A percentile compares a stretch with the other conserved stretches of the same genome.
phyloP scores from a whole-genome alignment of 2,329 filamentous ascomycete species.

The Tolypocladium endophyticum region DNA sequence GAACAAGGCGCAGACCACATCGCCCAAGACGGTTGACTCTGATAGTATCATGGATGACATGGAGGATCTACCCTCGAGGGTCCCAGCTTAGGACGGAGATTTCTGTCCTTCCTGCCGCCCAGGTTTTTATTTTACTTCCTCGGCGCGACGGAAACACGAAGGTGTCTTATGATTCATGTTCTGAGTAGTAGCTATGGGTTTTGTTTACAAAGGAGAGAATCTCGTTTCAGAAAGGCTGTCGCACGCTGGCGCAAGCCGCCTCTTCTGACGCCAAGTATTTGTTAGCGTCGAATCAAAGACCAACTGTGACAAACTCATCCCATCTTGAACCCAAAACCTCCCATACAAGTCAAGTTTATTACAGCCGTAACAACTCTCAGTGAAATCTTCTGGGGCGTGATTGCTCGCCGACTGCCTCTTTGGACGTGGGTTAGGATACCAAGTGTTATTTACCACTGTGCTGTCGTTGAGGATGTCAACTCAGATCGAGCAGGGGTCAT shows the following conservation, averaged over 20 bases:
- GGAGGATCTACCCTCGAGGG: constrained; percentile 27
- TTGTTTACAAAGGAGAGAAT: background rate
- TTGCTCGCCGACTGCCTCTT: too few species aligned
- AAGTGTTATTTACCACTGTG: too few species aligned
- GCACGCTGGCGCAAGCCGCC: background rate
- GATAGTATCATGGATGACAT: constrained; percentile 32
- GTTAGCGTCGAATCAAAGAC: too few species aligned
- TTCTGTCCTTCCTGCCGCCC: background rate
- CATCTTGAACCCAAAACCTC: too few species aligned
- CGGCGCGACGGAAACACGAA: background rate
- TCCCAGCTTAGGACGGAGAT: background rate
- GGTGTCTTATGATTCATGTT: background rate
- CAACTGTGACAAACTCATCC: too few species aligned
- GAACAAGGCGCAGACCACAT: background rate
- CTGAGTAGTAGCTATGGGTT: background rate
- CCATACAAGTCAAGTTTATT: too few species aligned
- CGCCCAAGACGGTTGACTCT: constrained; percentile 10
- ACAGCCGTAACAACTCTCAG: too few species aligned
- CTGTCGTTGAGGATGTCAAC: too few species aligned
- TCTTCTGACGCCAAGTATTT: background rate
- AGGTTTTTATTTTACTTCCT: background rate
- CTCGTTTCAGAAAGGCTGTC: background rate
- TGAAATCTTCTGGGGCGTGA: too few species aligned
- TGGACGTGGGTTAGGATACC: too few species aligned
- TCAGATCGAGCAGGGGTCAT: too few species aligned